Evolutionary conservation across 2,329 filamentous ascomycete species (phyloP), one percentile per base, ranked within the genome.

Genomic region (Cordyceps fumosorosea): DNA sequence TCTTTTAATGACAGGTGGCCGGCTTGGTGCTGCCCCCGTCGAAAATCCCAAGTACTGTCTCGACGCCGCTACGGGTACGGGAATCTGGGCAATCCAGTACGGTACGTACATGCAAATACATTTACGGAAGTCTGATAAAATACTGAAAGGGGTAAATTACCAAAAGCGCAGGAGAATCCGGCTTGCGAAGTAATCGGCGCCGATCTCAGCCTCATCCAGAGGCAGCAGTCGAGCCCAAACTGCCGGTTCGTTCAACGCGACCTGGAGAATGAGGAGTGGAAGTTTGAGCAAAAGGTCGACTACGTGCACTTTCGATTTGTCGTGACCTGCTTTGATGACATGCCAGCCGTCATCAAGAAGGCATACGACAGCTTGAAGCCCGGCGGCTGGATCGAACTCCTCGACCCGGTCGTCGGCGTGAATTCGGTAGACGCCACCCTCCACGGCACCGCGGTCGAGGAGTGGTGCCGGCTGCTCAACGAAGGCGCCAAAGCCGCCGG

Each of bases 371-470:
- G 16, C 24, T 6, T 56, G 40, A 45, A 29, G 22, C 40, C 53
- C 20, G 53, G 53, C 8, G 53, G 53, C 14, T 56, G 53, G 53
- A 56, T 56, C n/a, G 53, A 56, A 24, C 45, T 56, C 14, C 45
- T 45, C 5, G 53, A 56, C 40, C 5, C 24, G 3, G 14, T 5
- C 2, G 14, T 16, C 14, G 24, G 20, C 40, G 12, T 32, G 3
- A 5, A 20, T 2, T 6, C 53, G 12, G 12, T 45, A 1, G 53
- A 56, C 24, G 53, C 14, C 40, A 45, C 40, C 14, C 5, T 40
- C 24, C 53, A 32, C 16, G 53, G 53, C 26, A 45, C 53, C 3
- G 37, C 53, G 1, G 16, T 56, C 3, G 53, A 56, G 22, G 22
- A 18, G 12, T 56, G 53, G 53, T 20, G 24, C 40, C n/a, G 44